Percentiles rank a stretch among this genome's conserved stretches.
phyloP scores from a whole-genome alignment of 352 stramenopile genomes.

The Phytopythium cucurbitacearum region DNA sequence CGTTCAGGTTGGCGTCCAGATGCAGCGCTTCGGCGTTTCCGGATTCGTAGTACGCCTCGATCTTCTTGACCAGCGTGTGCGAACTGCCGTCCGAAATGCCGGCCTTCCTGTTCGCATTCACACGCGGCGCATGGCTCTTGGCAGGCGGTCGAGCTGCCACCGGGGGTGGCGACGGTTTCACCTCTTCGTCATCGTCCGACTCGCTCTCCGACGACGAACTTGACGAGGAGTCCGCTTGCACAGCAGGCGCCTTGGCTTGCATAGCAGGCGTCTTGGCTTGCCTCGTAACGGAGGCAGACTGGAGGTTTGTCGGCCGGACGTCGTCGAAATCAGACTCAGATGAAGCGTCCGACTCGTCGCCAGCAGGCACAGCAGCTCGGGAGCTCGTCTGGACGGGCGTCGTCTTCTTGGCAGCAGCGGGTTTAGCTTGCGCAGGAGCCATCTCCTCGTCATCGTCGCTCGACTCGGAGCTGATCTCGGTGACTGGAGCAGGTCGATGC shows the following conservation, averaged over 20 bases:
- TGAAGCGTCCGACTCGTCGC: slow-evolving; percentile 1
- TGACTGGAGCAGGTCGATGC: neutral
- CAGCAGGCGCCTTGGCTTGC: neutral
- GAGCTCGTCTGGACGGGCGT: neutral
- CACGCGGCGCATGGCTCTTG: slow-evolving; percentile 7
- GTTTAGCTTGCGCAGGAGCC: slow-evolving; percentile 1
- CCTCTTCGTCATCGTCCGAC: slow-evolving; percentile 20
- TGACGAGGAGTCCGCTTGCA: slow-evolving; percentile 7
- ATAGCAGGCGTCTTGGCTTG: neutral
- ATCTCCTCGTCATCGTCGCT: slow-evolving; percentile 34
- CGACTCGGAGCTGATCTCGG: slow-evolving; percentile 32
- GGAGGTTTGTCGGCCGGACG: neutral
- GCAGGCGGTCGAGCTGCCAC: slow-evolving; percentile 1
- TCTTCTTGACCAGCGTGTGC: slow-evolving; percentile 84
- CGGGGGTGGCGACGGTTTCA: slow-evolving; percentile 6
- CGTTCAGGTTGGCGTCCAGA: slow-evolving; percentile 71
- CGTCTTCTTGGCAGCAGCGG: neutral
- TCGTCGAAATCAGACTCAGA: slow-evolving; percentile 20
- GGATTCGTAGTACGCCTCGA: slow-evolving; percentile 65
- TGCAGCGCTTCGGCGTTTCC: slow-evolving; percentile 43
- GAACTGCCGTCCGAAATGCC: slow-evolving; percentile 61
- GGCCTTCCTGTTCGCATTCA: slow-evolving; percentile 13
- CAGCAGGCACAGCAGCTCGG: neutral
- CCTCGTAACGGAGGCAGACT: no score
- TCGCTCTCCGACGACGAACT: slow-evolving; percentile 15